Conservation (phyloP, 139 green algal species). For the Astrephomene gubernaculifera region DNA sequence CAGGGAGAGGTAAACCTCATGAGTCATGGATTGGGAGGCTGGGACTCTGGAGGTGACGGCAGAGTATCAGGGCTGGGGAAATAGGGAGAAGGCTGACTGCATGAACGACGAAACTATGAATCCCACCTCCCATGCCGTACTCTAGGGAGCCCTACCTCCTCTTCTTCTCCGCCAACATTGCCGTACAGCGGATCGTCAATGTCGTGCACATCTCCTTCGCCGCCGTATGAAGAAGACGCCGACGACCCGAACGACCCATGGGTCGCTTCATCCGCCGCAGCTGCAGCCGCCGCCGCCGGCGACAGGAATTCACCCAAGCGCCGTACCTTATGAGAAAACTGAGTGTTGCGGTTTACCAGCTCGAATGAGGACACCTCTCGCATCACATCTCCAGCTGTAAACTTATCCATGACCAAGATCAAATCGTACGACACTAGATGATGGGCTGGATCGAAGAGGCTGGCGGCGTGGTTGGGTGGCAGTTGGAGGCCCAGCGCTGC, state of each 20-base stretch:
- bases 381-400: constrained; percentile 85
- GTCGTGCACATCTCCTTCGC: constrained; percentile 67
- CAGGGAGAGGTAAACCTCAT: too few species aligned
- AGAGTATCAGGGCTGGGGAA: too few species aligned
- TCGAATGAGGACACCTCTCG: constrained; percentile 87
- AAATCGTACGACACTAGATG: constrained; percentile 84
- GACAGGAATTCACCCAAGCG: constrained; percentile 78
- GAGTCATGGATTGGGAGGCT: too few species aligned
- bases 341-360: constrained; percentile 68
- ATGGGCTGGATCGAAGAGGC: constrained; percentile 61
- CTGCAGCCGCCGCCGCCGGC: too few species aligned
- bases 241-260: too few species aligned
- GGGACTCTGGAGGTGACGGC: too few species aligned
- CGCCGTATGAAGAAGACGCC: not conserved
- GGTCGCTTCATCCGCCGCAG: too few species aligned
- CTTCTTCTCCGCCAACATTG: constrained; percentile 72
- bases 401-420: constrained; percentile 90
- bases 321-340: constrained; percentile 75
- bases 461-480: constrained; percentile 41
- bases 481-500: constrained; percentile 53
- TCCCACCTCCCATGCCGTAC: too few species aligned
- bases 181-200: constrained; percentile 89
- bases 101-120: too few species aligned
- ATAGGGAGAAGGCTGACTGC: too few species aligned
- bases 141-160: constrained; percentile 76